Conservation (phyloP, 2,329 filamentous ascomycete species). For the Hysterium pulicare region DNA sequence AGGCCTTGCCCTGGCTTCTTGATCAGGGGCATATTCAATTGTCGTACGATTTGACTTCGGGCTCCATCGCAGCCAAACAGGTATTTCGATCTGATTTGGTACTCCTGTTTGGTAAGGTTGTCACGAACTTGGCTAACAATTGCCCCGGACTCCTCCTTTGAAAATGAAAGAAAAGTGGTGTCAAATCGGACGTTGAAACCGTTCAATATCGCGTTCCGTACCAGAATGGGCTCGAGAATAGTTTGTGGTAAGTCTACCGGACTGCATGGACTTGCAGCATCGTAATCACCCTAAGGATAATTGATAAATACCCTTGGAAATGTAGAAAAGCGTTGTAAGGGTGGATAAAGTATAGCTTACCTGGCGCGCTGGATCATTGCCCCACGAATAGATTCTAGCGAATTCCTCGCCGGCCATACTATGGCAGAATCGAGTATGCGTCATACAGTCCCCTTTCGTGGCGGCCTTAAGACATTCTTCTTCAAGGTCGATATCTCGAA, state of each 20-base stretch:
- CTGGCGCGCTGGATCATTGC: slow-evolving; percentile 37
- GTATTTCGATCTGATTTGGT: slow-evolving; percentile 52
- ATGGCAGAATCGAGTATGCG: slow-evolving; percentile 44
- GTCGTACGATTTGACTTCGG: slow-evolving; percentile 44
- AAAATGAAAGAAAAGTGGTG: slow-evolving; percentile 31
- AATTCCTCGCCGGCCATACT: slow-evolving; percentile 46
- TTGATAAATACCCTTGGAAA: slow-evolving; percentile 5
- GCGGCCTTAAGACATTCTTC: slow-evolving; percentile 31
- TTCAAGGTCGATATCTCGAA: slow-evolving; percentile 45
- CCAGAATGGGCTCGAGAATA: slow-evolving; percentile 43
- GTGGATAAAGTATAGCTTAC: too few species aligned
- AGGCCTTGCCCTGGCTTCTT: slow-evolving; percentile 46
- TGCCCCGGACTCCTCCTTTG: slow-evolving; percentile 23
- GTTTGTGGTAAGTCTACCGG: slow-evolving; percentile 45
- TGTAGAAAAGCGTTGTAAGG: too few species aligned
- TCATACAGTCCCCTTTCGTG: slow-evolving; percentile 33
- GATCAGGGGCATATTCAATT: slow-evolving; percentile 48
- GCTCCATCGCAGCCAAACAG: slow-evolving; percentile 59
- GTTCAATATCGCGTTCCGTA: slow-evolving; percentile 33
- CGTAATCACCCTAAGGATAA: slow-evolving; percentile 35
- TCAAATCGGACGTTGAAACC: slow-evolving; percentile 43
- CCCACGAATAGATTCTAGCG: slow-evolving; percentile 42
- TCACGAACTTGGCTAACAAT: slow-evolving; percentile 39
- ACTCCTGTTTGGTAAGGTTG: slow-evolving; percentile 35
- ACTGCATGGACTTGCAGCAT: slow-evolving; percentile 39